phyloP scores from a whole-genome alignment of 345 rosid genomes.

The Hibiscus syriacus region DNA sequence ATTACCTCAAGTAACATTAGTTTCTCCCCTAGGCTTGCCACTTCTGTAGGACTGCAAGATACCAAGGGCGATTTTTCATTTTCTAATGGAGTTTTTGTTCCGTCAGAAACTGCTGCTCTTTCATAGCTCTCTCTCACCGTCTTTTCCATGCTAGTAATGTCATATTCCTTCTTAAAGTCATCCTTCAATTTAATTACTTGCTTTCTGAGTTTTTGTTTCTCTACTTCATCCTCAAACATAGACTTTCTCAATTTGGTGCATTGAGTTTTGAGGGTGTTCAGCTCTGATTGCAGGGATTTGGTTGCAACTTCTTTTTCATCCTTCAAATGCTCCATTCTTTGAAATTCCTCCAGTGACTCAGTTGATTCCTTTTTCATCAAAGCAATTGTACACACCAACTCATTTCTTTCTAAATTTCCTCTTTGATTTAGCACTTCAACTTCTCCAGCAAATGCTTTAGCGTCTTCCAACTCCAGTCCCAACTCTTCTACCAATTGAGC shows the following conservation, averaged over 20 bases:
- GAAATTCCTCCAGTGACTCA: constrained; percentile 33
- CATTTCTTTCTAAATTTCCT: constrained; percentile 33
- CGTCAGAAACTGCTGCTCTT: constrained; percentile 25
- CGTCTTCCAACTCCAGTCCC: constrained; percentile 32
- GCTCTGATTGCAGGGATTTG: constrained; percentile 35
- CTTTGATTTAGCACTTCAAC: constrained; percentile 33
- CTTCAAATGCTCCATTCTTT: constrained; percentile 27
- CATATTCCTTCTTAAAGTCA: constrained; percentile 65
- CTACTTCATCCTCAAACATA: constrained; percentile 39
- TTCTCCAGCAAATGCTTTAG: constrained; percentile 34
- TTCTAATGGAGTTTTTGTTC: constrained; percentile 28
- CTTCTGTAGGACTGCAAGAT: constrained; percentile 42
- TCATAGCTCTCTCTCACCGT: constrained; percentile 41
- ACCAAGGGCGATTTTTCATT: constrained; percentile 37
- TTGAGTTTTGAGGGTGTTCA: constrained; percentile 30
- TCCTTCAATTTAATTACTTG: constrained; percentile 44
- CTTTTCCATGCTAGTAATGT: constrained; percentile 39
- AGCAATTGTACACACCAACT: constrained; percentile 31
- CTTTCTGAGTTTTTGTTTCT: constrained; percentile 59
- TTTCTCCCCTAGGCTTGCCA: constrained; percentile 46
- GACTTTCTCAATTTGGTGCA: constrained; percentile 42
- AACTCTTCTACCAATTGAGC: constrained; percentile 30
- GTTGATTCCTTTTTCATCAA: constrained; percentile 42
- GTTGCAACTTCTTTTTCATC: constrained; percentile 40
- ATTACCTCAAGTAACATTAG: constrained; percentile 62